Evolutionary conservation across 2,329 filamentous ascomycete species (phyloP).

Genomic region (Diplocarpon mali): DNA sequence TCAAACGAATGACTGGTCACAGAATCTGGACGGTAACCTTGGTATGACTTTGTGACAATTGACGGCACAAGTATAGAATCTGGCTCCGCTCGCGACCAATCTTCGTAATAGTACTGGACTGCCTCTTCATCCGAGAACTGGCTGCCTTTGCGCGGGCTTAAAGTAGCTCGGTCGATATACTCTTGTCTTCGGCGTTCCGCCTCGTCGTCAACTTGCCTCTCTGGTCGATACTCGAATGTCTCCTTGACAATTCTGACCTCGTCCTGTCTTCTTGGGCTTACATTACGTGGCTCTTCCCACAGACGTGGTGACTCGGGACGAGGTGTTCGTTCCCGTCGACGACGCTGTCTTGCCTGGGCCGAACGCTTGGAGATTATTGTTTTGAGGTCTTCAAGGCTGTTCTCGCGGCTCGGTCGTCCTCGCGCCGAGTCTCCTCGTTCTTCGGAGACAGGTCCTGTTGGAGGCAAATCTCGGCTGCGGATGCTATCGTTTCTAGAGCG

Average conservation of each 20-base stretch:
- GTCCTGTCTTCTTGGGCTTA: constrained; percentile 5
- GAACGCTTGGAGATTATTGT: constrained; percentile 4
- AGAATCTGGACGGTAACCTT: background rate
- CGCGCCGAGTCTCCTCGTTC: background rate
- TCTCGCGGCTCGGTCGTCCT: background rate
- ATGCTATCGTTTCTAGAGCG: background rate
- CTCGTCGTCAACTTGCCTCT: constrained; percentile 4
- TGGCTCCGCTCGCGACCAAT: constrained; percentile 10
- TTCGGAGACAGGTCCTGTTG: background rate
- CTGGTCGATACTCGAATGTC: constrained; percentile 9
- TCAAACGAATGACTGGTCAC: background rate
- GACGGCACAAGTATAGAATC: background rate
- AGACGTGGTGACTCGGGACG: background rate
- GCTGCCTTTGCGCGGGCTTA: background rate
- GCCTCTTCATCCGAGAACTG: constrained; percentile 9
- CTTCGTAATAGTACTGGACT: constrained; percentile 13
- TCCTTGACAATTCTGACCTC: constrained; percentile 11
- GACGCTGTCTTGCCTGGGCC: constrained; percentile 7
- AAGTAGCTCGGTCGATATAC: constrained; percentile 6
- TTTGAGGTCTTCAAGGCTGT: constrained; percentile 7
- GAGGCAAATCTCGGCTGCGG: background rate
- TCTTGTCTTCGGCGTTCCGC: constrained; percentile 10
- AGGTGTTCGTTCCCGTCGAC: constrained; percentile 10
- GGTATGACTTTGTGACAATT: background rate
- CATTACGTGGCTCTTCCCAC: constrained; percentile 5